Conservation (phyloP, 805 yeast genomes). For the Jamesozyma rosinii region DNA sequence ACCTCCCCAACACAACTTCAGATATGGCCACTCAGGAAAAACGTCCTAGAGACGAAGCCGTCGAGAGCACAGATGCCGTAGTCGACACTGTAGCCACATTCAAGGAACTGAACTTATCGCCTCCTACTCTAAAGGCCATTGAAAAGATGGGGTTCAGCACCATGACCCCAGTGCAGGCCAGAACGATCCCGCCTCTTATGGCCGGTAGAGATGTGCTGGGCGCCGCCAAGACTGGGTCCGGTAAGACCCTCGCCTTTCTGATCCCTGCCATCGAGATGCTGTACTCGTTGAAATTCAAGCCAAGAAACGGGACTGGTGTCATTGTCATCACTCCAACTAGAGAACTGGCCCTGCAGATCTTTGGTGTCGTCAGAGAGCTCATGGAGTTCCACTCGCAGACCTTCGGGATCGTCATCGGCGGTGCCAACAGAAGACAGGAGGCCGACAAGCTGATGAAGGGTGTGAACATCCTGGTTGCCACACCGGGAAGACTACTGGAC, state of each 20-base stretch:
- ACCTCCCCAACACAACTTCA: not conserved
- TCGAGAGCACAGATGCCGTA: constrained; percentile 8
- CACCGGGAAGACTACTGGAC: constrained; percentile 95
- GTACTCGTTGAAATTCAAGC: constrained; percentile 85
- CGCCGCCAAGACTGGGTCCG: constrained; percentile 99
- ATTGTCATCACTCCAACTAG: constrained; percentile 94
- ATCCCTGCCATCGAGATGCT: constrained; percentile 92
- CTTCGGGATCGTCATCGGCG: constrained; percentile 94
- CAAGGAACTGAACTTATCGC: constrained; percentile 57
- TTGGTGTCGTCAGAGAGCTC: constrained; percentile 93
- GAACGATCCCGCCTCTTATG: constrained; percentile 90
- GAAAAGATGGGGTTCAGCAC: constrained; percentile 79
- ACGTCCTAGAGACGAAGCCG: constrained; percentile 15
- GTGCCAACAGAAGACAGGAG: constrained; percentile 95
- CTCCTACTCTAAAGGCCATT: constrained; percentile 74
- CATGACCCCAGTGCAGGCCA: constrained; percentile 92
- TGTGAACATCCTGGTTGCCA: constrained; percentile 87
- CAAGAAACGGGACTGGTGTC: constrained; percentile 97
- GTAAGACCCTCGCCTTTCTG: constrained; percentile 91
- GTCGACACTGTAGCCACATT: constrained; percentile 16
- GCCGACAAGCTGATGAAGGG: constrained; percentile 92
- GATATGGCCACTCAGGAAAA: constrained; percentile 6
- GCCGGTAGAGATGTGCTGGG: constrained; percentile 97
- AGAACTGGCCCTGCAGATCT: constrained; percentile 93
- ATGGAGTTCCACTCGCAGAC: constrained; percentile 89